Evolutionary conservation across 2,329 filamentous ascomycete genomes (phyloP).

Genomic region (Exophiala calicioides): DNA sequence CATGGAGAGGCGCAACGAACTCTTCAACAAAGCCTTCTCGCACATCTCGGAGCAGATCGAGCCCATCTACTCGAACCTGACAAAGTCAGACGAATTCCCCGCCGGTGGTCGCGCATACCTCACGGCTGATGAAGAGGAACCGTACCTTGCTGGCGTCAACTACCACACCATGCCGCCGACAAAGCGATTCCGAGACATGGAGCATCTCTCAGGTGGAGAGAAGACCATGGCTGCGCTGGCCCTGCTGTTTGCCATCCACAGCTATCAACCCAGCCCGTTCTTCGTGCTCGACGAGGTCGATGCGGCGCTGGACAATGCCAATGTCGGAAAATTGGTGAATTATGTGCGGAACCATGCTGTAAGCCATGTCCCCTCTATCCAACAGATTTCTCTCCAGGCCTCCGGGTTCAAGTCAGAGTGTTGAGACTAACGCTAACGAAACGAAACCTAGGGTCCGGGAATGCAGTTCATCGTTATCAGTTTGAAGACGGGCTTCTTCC

Average conservation of each 20-base stretch:
- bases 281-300: constrained; percentile 98
- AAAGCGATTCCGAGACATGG: constrained; percentile 99
- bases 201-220: constrained; percentile 93
- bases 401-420: not conserved
- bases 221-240: constrained; percentile 98
- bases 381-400: not conserved
- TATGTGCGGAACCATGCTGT: constrained; percentile 87
- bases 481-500: constrained; percentile 92
- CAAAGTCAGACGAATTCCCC: constrained; percentile 84
- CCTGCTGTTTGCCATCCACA: constrained; percentile 95
- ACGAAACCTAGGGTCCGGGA: constrained; percentile 64
- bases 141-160: constrained; percentile 92
- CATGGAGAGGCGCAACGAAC: constrained; percentile 78
- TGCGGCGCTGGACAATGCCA: constrained; percentile 95
- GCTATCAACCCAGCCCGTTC: constrained; percentile 92
- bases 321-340: constrained; percentile 92
- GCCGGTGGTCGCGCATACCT: constrained; percentile 87
- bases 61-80: constrained; percentile 92
- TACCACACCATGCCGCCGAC: constrained; percentile 98
- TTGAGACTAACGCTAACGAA: too few species aligned
- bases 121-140: constrained; percentile 93
- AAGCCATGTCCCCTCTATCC: constrained; percentile 7
- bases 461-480: constrained; percentile 99
- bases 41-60: constrained; percentile 96
- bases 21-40: constrained; percentile 92